These are phyloP conservation scores for Sicyos baderoa DNA, from an alignment of 306 rosid genomes.

Conservation along the genomic window DNA sequence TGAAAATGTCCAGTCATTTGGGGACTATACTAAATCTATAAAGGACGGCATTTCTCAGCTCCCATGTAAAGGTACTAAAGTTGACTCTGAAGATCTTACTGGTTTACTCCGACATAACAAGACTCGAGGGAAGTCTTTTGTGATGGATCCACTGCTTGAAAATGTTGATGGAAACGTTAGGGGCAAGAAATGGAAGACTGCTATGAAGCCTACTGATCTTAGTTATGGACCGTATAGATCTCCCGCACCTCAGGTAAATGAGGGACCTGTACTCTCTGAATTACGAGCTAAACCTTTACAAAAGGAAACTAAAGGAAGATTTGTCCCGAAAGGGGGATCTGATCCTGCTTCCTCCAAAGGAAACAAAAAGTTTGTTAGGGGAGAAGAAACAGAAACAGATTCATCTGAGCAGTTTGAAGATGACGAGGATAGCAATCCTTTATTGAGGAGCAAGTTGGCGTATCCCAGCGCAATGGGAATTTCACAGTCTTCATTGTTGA, in stretches of 20 bases:
- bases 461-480: slow-evolving; percentile 50
- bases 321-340: slow-evolving; percentile 49
- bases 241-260: slow-evolving; percentile 66
- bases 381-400: slow-evolving; percentile 89
- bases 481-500: slow-evolving; percentile 41
- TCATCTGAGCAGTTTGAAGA: slow-evolving; percentile 80
- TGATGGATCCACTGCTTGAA: slow-evolving; percentile 43
- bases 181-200: slow-evolving; percentile 67
- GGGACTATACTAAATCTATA: slow-evolving; percentile 39
- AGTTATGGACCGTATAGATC: slow-evolving; percentile 51
- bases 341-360: slow-evolving; percentile 35
- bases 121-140: slow-evolving; percentile 42
- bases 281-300: slow-evolving; percentile 50
- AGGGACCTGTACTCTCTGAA: slow-evolving; percentile 43
- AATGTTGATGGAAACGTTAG: slow-evolving; percentile 49
- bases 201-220: slow-evolving; percentile 63
- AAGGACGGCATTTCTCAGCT: too few species aligned
- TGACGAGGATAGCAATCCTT: slow-evolving; percentile 67
- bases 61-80: slow-evolving; percentile 30
- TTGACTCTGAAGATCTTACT: slow-evolving; percentile 39
- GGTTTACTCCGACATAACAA: slow-evolving; percentile 38
- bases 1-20: slow-evolving; percentile 46
- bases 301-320: slow-evolving; percentile 45
- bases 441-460: slow-evolving; percentile 62
- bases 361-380: slow-evolving; percentile 34